Base-by-base conservation (phyloP, 345 rosid genomes). In the Brassica juncea region DNA sequence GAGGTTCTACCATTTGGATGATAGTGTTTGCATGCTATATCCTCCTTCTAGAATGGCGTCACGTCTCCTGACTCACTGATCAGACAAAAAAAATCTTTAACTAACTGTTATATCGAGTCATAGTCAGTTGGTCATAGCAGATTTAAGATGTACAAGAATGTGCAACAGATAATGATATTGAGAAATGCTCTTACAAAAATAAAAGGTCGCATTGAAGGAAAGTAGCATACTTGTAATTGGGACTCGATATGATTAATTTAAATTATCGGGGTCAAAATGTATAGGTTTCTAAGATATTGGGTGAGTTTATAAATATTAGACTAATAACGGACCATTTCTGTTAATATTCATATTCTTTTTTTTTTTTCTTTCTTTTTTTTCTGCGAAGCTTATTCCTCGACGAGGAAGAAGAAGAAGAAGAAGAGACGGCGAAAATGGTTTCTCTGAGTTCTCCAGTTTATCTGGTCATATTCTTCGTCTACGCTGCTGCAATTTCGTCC, bases 351-450 rank as follows among this genome's bases (percentile, higher is more conserved):
- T 15, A 4, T 15, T 6, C 59, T 49, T 16, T 54, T 54, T n/a
- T 52, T 5, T 44, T 12, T 44, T 39, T 9, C 8, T 39, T 2
- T 9, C 70, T 5, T 32, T 31, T 35, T 6, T 35, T 4, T 11
- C 71, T 31, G 2, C 31, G 25, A 39, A 8, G 6, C 15, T 0
- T 5, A 15, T 8, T 58, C 4, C 30, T 57, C 3, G 66, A 74
- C 25, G 25, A 23, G 2, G 25, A 23, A 19, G 68, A 76, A 1
- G 72, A 62, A 1, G 73, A 72, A 54, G 54, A 27, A 8, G 72
- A 54, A 6, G 73, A 71, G 74, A 74, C 12, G 75, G 60, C 27
- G 65, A 73, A 77, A 62, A 85, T 85, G 87, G 74, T 66, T 47
- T 65, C 86, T 58, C 52, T 35, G n/a, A 72, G 49, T 3, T 74